These are phyloP conservation scores for Boechera retrofracta DNA, from an alignment of 345 rosid species.

Conservation along the genomic window DNA sequence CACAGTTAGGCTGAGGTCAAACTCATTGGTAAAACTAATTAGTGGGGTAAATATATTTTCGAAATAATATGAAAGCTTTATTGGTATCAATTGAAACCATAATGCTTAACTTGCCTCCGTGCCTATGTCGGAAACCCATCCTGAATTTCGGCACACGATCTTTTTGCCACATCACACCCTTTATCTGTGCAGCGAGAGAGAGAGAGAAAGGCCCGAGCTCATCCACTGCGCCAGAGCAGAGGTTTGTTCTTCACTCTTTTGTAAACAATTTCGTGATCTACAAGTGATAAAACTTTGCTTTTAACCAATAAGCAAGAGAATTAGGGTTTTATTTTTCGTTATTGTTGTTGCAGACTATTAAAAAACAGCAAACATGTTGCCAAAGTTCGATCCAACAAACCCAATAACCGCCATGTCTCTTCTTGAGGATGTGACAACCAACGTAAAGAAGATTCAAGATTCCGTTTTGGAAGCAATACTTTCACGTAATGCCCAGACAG, in stretches of 20 bases:
- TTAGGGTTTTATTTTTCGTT: neutral
- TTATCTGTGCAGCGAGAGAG: neutral
- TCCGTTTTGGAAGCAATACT: slow-evolving; percentile 62
- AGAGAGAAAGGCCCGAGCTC: neutral
- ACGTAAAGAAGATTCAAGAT: slow-evolving; percentile 62
- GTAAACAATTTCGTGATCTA: slow-evolving; percentile 1
- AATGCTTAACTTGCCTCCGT: slow-evolving; percentile 7
- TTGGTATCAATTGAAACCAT: neutral
- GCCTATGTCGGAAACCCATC: neutral
- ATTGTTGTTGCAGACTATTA: slow-evolving; percentile 3
- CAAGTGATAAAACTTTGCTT: slow-evolving; percentile 5
- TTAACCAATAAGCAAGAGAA: neutral
- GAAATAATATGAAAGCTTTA: neutral
- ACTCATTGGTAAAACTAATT: neutral
- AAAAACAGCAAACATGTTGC: slow-evolving; percentile 53
- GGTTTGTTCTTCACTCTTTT: neutral
- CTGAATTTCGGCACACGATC: neutral
- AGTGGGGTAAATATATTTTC: neutral
- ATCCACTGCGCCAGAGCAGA: neutral
- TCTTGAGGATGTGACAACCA: slow-evolving; percentile 68
- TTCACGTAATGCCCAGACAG: slow-evolving; percentile 56
- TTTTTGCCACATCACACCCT: neutral
- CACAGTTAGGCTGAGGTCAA: neutral
- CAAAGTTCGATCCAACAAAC: slow-evolving; percentile 62
- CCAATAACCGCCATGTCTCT: slow-evolving; percentile 61